phyloP scores from a whole-genome alignment of 169 alveolate species.

The Plasmodium cynomolgi region DNA sequence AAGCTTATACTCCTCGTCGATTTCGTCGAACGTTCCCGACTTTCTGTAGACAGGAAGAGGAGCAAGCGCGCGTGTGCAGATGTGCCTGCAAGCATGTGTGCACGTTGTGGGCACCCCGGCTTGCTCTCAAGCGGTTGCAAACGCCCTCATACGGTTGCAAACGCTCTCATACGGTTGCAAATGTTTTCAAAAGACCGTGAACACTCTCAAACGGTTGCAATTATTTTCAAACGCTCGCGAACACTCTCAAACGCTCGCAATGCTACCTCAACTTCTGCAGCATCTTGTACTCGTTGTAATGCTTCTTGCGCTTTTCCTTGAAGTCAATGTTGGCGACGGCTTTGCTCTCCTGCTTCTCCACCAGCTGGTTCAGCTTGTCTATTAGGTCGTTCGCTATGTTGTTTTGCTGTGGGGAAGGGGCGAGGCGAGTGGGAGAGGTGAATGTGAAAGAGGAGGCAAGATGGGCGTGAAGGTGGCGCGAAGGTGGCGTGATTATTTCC shows the following conservation, averaged over 20 bases:
- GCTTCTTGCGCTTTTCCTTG: conserved; percentile 72
- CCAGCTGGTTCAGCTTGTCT: conserved; percentile 69
- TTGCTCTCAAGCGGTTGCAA: not conserved
- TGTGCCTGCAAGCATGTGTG: not conserved
- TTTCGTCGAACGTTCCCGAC: conserved; percentile 70
- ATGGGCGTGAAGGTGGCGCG: not conserved
- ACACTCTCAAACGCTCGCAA: not conserved
- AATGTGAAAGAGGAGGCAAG: not conserved
- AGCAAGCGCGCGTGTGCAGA: not conserved
- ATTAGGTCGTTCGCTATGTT: conserved; percentile 62
- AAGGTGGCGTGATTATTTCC: not conserved
- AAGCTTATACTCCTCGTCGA: conserved; percentile 44
- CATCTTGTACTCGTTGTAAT: conserved; percentile 74
- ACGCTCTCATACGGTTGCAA: no score
- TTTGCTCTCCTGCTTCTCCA: conserved; percentile 67
- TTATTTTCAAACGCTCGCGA: not conserved
- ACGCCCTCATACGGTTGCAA: no score
- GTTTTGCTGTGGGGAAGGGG: not conserved
- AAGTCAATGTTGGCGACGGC: conserved; percentile 53
- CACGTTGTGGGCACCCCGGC: not conserved
- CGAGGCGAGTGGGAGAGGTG: not conserved
- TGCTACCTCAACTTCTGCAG: conserved; percentile 63
- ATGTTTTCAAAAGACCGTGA: no score
- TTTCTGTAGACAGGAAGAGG: conserved; percentile 22
- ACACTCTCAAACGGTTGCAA: no score